Evolutionary conservation across 352 stramenopile genomes (phyloP), one percentile per base, ranked within the genome.

Genomic region (Phytophthora sojae): DNA sequence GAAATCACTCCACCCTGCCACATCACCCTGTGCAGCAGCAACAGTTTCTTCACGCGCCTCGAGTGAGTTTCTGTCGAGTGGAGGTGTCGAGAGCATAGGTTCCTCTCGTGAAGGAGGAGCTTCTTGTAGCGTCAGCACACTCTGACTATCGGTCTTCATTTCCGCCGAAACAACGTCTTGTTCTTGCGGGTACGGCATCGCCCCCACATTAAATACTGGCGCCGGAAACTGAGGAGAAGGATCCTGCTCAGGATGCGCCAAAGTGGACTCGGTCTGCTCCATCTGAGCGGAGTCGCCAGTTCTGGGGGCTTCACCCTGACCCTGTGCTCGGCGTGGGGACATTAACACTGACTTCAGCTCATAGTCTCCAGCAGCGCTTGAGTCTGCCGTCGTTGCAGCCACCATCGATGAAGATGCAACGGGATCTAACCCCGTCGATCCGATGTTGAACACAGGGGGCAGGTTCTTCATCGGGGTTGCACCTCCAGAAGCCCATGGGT

Each of bases 401-500:
- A 51, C 51, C 29, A 55, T 54, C 35, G 75, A 76, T 21, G 57
- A 72, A 42, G 75, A 21, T 8, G 62, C 64, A n/a, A 69, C 53
- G 29, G 52, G 56, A 64, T 79, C 75, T 56, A 77, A 57, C 2
- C 60, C 57, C 1, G 75, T 77, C 6, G 78, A 77, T 14, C 68
- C 70, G 56, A 78, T 79, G 7, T 49, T 77, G 47, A 81, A 78
- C 25, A 76, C 70, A 29, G 77, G 75, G 19, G 75, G 75, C 23
- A 75, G 61, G 15, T 75, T 74, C 26, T 76, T 79, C 78, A 83
- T 72, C 0, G 76, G 67, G 2, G 76, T 82, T 11, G 66, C 68
- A 9, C 70, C 69, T 35, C 68, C 76, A 12, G 79, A 82, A 11
- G 73, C 79, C 79, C 79, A 86, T 19, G 79, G 79, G 57, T 82